Conservation (phyloP, 805 yeast species). For the Barnettozyma populi region DNA sequence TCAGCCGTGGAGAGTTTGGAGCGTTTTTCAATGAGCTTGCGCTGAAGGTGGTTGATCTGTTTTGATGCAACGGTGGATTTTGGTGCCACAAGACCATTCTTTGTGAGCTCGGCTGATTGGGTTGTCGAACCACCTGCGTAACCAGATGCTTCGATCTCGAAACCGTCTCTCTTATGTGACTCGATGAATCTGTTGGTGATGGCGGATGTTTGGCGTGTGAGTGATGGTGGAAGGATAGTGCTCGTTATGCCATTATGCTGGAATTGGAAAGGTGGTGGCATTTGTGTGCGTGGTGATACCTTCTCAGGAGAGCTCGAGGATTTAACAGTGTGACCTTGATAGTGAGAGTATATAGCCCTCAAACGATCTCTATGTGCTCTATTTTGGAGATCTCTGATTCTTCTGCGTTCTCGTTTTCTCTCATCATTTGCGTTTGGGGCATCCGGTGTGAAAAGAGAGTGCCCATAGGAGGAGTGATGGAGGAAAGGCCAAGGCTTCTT, state of each 20-base stretch:
- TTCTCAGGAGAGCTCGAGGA: slow-evolving; percentile 5
- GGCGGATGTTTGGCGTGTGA: slow-evolving; percentile 19
- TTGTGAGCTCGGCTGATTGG: slow-evolving; percentile 26
- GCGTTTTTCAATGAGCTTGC: slow-evolving; percentile 31
- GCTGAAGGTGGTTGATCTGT: slow-evolving; percentile 42
- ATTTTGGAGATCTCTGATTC: slow-evolving; percentile 25
- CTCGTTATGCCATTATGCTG: not conserved
- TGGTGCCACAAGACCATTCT: slow-evolving; percentile 59
- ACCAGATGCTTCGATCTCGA: slow-evolving; percentile 61
- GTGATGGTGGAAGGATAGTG: slow-evolving; percentile 1
- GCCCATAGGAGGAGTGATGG: slow-evolving; percentile 67
- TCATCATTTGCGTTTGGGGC: slow-evolving; percentile 33
- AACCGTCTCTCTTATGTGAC: slow-evolving; percentile 29
- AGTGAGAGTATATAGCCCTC: slow-evolving; percentile 15
- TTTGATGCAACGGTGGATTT: slow-evolving; percentile 52
- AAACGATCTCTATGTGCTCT: slow-evolving; percentile 35
- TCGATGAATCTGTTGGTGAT: slow-evolving; percentile 19
- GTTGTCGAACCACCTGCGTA: slow-evolving; percentile 37
- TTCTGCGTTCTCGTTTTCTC: slow-evolving; percentile 32
- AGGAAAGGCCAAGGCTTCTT: slow-evolving; percentile 51
- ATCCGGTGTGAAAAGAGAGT: slow-evolving; percentile 65
- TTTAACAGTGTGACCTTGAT: not conserved
- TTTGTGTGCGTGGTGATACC: slow-evolving; percentile 2
- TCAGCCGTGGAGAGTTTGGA: slow-evolving; percentile 16
- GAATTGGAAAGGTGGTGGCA: slow-evolving; percentile 20